Conservation (phyloP, 2,329 filamentous ascomycete species). For the Sphaceloma murrayae region DNA sequence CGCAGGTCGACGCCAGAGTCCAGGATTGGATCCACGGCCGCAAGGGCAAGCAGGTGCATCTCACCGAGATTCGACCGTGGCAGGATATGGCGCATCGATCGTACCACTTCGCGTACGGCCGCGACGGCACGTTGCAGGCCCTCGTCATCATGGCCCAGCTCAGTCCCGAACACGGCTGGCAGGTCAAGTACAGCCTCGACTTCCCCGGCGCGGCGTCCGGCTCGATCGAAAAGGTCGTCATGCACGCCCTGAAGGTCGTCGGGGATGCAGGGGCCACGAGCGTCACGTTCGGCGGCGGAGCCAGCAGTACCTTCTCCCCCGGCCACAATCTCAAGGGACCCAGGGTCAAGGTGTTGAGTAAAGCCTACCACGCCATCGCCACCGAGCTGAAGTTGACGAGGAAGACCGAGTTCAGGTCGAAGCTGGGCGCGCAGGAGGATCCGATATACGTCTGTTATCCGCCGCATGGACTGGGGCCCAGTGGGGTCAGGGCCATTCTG, state of each 20-base stretch:
- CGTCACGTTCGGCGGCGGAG: constrained; percentile 83
- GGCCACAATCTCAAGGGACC: constrained; percentile 75
- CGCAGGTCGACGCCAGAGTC: constrained; percentile 62
- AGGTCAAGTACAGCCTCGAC: constrained; percentile 93
- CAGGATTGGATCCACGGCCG: constrained; percentile 69
- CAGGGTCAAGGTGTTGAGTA: constrained; percentile 69
- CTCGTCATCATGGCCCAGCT: constrained; percentile 79
- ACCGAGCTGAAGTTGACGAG: constrained; percentile 72
- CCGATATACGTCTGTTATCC: constrained; percentile 86
- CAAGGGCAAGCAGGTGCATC: constrained; percentile 77
- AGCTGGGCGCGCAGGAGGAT: constrained; percentile 77
- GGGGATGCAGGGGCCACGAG: constrained; percentile 50
- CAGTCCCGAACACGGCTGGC: constrained; percentile 72
- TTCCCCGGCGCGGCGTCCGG: constrained; percentile 81
- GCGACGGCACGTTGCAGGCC: constrained; percentile 60
- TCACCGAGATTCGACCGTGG: constrained; percentile 86
- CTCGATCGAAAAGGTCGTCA: constrained; percentile 74
- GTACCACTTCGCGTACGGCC: constrained; percentile 72
- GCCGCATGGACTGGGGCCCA: constrained; percentile 69
- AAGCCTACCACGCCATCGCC: constrained; percentile 71
- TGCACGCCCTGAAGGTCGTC: constrained; percentile 56
- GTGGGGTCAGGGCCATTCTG: constrained; percentile 75
- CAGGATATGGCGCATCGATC: constrained; percentile 71
- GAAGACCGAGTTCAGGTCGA: constrained; percentile 84
- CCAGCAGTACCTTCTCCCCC: constrained; percentile 61